Conservation (phyloP, 495 filamentous ascomycete species). For the Penicillium robsamsonii region DNA sequence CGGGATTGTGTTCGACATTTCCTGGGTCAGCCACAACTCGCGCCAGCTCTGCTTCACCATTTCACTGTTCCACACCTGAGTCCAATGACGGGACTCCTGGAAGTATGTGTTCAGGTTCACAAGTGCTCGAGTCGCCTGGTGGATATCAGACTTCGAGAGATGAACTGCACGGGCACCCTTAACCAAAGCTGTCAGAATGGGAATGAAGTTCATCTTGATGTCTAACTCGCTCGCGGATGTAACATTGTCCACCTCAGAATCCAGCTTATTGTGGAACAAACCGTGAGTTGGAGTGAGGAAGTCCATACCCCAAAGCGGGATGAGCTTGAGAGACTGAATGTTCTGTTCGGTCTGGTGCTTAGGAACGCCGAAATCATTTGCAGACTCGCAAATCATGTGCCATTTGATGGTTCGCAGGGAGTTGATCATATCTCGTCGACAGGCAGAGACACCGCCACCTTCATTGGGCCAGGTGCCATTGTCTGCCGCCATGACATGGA, state of each 20-base stretch:
- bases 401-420: conserved; percentile 59
- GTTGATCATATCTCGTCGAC: conserved; percentile 67
- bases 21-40: conserved; percentile 58
- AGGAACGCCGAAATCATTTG: conserved; percentile 63
- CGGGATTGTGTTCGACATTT: conserved; percentile 52
- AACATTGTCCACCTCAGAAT: conserved; percentile 58
- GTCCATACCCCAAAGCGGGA: conserved; percentile 66
- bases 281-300: conserved; percentile 62
- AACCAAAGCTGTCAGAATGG: conserved; percentile 58
- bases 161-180: conserved; percentile 54
- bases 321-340: conserved; percentile 61
- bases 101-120: conserved; percentile 64
- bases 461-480: conserved; percentile 67
- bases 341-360: conserved; percentile 67
- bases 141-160: conserved; percentile 50
- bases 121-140: conserved; percentile 55
- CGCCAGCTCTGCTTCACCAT: conserved; percentile 61
- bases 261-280: conserved; percentile 59
- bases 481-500: conserved; percentile 64
- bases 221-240: conserved; percentile 53
- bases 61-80: conserved; percentile 60
- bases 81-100: conserved; percentile 59
- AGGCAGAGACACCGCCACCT: conserved; percentile 64
- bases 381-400: conserved; percentile 65
- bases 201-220: conserved; percentile 60